phyloP scores from a whole-genome alignment of 2,329 filamentous ascomycete species.

The Delphinella strobiligena region DNA sequence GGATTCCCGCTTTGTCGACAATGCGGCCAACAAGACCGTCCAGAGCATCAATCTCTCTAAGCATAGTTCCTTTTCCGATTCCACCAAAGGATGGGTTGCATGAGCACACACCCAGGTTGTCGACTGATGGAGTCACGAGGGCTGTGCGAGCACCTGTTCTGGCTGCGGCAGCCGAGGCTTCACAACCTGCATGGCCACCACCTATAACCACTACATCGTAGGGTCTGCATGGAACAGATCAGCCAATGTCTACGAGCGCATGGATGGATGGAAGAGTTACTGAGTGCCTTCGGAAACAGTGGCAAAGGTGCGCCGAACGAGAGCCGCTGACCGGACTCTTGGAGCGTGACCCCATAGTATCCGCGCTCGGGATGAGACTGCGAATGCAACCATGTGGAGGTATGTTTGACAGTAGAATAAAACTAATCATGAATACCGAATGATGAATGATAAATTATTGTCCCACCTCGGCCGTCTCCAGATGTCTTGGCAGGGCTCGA shows the following conservation, averaged over 20 bases:
- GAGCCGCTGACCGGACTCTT: conserved; percentile 29
- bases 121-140: conserved; percentile 73
- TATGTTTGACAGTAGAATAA: too few species aligned
- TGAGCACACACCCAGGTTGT: conserved; percentile 88
- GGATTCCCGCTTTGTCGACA: conserved; percentile 88
- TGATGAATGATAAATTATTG: too few species aligned
- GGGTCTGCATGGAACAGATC: conserved; percentile 34
- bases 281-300: conserved; percentile 26
- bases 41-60: conserved; percentile 88
- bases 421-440: too few species aligned
- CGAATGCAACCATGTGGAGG: conserved; percentile 14
- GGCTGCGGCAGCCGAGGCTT: conserved; percentile 85
- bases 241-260: neutral
- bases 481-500: conserved; percentile 3
- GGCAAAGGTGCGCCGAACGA: conserved; percentile 29
- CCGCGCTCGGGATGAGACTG: conserved; percentile 19
- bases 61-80: conserved; percentile 96
- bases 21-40: conserved; percentile 81
- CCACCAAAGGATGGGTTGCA: conserved; percentile 96
- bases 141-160: conserved; percentile 80
- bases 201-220: conserved; percentile 95
- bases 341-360: conserved; percentile 38
- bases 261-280: conserved; percentile 9
- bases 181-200: conserved; percentile 87
- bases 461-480: conserved; percentile 6